Conservation (phyloP, 1,139 yeast species). For the Blastobotrys elegans region DNA sequence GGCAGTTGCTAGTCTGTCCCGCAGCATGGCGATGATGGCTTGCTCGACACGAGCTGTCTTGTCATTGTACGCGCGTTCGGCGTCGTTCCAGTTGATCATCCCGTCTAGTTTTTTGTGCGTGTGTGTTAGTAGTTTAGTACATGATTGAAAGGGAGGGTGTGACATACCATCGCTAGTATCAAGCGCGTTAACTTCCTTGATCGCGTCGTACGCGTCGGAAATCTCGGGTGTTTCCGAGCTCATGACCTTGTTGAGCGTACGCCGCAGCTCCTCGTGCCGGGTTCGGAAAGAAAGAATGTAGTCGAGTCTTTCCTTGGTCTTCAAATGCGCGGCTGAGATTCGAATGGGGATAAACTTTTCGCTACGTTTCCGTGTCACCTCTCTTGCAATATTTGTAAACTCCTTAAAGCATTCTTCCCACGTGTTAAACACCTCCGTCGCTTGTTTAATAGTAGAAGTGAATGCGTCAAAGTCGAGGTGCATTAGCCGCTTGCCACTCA, state of each 20-base stretch:
- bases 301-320: conserved; percentile 45
- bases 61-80: conserved; percentile 40
- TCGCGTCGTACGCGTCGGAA: conserved; percentile 39
- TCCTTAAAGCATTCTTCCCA: conserved; percentile 52
- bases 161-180: conserved; percentile 37
- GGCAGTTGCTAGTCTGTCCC: conserved; percentile 38
- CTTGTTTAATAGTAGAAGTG: conserved; percentile 23
- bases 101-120: conserved; percentile 27
- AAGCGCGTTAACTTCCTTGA: conserved; percentile 38
- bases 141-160: too few relatives aligned
- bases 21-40: conserved; percentile 40
- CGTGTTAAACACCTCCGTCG: conserved; percentile 35
- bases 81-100: conserved; percentile 37
- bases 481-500: conserved; percentile 35
- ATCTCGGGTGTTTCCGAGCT: conserved; percentile 33
- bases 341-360: conserved; percentile 68
- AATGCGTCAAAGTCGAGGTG: conserved; percentile 37
- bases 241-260: conserved; percentile 37
- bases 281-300: conserved; percentile 45
- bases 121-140: too few relatives aligned
- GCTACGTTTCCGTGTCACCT: conserved; percentile 64
- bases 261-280: conserved; percentile 49
- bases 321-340: conserved; percentile 45
- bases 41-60: conserved; percentile 44
- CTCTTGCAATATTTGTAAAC: conserved; percentile 62